phyloP scores from a whole-genome alignment of 345 rosid genomes.

The Lepidium africanum region DNA sequence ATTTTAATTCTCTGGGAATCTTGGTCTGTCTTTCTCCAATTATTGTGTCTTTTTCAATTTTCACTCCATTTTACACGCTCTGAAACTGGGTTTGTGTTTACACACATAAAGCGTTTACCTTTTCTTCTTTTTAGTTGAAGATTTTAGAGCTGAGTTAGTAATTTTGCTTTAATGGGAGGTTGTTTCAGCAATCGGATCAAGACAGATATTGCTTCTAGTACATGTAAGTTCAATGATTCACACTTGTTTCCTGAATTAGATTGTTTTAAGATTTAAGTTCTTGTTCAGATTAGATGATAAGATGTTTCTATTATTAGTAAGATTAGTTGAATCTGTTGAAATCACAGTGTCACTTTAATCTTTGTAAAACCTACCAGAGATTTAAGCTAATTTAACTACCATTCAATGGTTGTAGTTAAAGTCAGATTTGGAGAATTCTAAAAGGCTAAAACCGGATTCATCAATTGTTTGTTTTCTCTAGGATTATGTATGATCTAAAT shows the following conservation, averaged over 20 bases:
- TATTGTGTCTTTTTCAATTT: background rate
- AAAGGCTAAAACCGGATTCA: background rate
- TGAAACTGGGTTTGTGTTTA: slow-evolving; percentile 20
- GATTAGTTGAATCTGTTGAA: background rate
- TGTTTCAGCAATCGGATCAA: slow-evolving; percentile 84
- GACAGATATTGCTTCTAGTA: slow-evolving; percentile 60
- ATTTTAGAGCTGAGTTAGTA: slow-evolving; percentile 9
- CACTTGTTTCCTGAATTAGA: background rate
- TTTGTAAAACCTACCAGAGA: background rate
- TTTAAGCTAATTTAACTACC: background rate
- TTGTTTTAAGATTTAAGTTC: background rate
- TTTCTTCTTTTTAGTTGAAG: background rate
- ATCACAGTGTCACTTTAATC: background rate
- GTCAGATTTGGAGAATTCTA: background rate
- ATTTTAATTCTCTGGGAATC: background rate
- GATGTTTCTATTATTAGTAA: slow-evolving; percentile 16
- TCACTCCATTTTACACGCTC: slow-evolving; percentile 12
- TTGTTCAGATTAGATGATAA: background rate
- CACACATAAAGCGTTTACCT: background rate
- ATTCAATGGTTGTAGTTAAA: background rate
- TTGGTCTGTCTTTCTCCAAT: background rate
- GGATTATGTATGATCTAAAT: background rate
- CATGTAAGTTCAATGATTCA: slow-evolving; percentile 39
- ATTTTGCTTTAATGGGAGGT: slow-evolving; percentile 51
- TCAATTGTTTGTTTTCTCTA: background rate